Conservation (phyloP, 225 moss, liverwort and hornwort species). For the Polytrichum commune region DNA sequence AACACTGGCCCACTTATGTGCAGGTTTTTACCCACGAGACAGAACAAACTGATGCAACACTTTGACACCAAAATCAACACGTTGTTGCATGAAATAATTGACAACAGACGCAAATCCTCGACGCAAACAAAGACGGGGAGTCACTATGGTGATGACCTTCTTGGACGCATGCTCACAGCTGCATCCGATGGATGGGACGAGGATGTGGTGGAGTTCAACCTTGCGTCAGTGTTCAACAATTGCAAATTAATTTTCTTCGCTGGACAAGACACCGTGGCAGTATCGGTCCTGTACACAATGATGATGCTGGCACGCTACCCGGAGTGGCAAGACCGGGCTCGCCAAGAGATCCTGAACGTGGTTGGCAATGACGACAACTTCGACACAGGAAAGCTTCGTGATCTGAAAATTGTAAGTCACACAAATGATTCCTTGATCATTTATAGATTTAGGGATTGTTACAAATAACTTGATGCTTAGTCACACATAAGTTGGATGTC, state of each 20-base stretch:
- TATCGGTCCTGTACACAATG: not conserved
- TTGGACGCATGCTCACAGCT: conserved; percentile 8
- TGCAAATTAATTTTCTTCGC: conserved; percentile 12
- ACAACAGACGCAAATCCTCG: not conserved
- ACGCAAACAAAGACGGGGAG: not conserved
- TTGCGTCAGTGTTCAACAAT: conserved; percentile 4
- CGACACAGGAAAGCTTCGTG: not conserved
- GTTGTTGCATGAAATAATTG: not conserved
- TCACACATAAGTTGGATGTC: no score
- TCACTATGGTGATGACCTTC: conserved; percentile 6
- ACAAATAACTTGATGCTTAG: no score
- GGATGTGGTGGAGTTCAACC: not conserved
- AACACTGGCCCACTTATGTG: no score
- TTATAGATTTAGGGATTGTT: no score
- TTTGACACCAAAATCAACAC: not conserved
- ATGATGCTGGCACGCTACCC: conserved; percentile 7
- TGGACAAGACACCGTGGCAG: conserved; percentile 4
- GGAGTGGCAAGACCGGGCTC: conserved; percentile 12
- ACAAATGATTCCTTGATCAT: no score
- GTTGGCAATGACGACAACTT: not conserved
- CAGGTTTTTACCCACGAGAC: not conserved
- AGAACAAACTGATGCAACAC: not conserved
- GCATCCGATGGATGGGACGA: not conserved
- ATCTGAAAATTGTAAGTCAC: conserved; percentile 7
- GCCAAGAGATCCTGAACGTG: not conserved